A percentile compares a stretch with the other conserved stretches of the same genome.
These are phyloP conservation scores for Xerocomus potaroensis DNA, from an alignment of 768 basidiomycete species.

Conservation along the genomic window DNA sequence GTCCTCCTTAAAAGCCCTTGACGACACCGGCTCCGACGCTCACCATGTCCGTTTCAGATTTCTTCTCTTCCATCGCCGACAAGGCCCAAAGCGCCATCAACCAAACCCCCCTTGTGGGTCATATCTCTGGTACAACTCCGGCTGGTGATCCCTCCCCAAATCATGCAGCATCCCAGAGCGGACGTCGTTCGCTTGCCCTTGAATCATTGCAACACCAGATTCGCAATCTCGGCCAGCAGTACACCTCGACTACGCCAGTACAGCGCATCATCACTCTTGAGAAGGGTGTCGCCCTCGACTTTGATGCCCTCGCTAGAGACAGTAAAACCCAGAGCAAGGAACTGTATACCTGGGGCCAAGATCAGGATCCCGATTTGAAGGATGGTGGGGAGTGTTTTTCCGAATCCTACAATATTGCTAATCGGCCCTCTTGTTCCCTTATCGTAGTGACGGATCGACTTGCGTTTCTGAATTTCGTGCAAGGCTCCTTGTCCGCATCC, in stretches of 20 bases:
- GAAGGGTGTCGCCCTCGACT: constrained; percentile 76
- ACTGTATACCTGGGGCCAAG: constrained; percentile 80
- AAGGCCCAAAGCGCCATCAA: constrained; percentile 73
- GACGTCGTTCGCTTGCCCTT: constrained; percentile 50
- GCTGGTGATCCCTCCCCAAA: constrained; percentile 38
- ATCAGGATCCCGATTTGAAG: constrained; percentile 64
- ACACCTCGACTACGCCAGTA: constrained; percentile 60
- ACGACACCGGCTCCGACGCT: constrained; percentile 14
- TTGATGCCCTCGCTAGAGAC: constrained; percentile 62
- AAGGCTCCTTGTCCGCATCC: constrained; percentile 60
- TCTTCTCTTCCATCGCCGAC: constrained; percentile 65
- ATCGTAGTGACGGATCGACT: constrained; percentile 69
- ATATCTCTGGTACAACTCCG: constrained; percentile 46
- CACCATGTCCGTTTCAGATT: constrained; percentile 56
- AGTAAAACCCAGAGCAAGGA: constrained; percentile 76
- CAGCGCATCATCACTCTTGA: constrained; percentile 77
- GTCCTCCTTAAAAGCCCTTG: constrained; percentile 17
- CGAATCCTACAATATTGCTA: not conserved
- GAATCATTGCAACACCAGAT: constrained; percentile 70
- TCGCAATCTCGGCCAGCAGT: constrained; percentile 69
- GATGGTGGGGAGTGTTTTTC: constrained; percentile 49
- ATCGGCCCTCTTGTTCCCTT: not conserved
- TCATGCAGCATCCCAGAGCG: constrained; percentile 36
- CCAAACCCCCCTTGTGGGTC: constrained; percentile 53
- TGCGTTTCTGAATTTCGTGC: constrained; percentile 76